Evolutionary conservation across 2,329 filamentous ascomycete species (phyloP), one percentile per base, ranked within the genome.

Genomic region (Metarhizium sp.): DNA sequence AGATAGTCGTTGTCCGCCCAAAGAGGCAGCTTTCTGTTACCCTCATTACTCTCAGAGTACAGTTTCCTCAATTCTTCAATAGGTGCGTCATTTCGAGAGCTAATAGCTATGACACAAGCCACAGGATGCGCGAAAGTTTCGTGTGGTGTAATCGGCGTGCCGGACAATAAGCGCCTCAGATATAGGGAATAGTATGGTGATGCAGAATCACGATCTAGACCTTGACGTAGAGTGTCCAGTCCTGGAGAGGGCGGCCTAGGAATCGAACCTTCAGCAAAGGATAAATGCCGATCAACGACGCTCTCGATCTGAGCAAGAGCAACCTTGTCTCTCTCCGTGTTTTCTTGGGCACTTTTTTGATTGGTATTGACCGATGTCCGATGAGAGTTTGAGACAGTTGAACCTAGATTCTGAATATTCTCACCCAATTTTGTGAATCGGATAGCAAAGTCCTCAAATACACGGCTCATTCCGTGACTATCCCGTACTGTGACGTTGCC

Each of bases 91-190:
- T 91, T 95, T 56, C 88, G 83, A 10, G 94, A 97, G 69, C 91
- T 97, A 65, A 97, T 96, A 30, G 91, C 91, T 68, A 97, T 92
- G 45, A 99, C 84, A 65, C 91, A 92, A 6, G 92, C 92, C 25
- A 97, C 92, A 0, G 95, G 94, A 68, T 99, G 94, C 5, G 88
- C 83, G 70, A 97, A 96, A 0, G 94, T 94, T 72, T 99, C 94
- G 63, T 96, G 91, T 0, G 91, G 85, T 3, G 86, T 82, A 48
- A 95, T 74, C 1, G 89, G 83, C 45, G 92, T 75, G 14, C 87
- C 86, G 1, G 91, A 96, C 8, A 99, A 74, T 43, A 99, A 70
- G 52, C 92, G 84, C 34, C 90, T 84, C 50, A 99, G 72, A 67
- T 95, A 97, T 7, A 96, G 73, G 40, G 86, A 83, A 70, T 95